Percentiles rank a stretch among this genome's conserved stretches.
Conservation (phyloP, 2,329 filamentous ascomycete genomes). For the Conoideocrella luteorostrata region DNA sequence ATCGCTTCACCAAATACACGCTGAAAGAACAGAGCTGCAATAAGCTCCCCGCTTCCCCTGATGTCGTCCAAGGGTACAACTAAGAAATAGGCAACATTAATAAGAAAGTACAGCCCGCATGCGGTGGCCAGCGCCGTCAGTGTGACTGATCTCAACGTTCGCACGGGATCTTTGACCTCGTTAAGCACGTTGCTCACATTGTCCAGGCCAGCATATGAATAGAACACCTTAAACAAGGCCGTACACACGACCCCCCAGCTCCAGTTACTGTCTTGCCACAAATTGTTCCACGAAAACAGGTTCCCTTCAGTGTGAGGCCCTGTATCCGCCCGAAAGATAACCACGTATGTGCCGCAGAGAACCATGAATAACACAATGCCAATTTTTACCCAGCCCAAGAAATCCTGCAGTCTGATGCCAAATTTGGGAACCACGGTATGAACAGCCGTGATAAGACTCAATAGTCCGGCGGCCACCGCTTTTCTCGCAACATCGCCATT, state of each 20-base stretch:
- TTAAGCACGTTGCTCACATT: constrained; percentile 54
- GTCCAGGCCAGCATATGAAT: constrained; percentile 60
- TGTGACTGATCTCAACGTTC: constrained; percentile 5
- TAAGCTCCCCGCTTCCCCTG: constrained; percentile 57
- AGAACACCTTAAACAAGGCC: constrained; percentile 61
- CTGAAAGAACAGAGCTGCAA: constrained; percentile 63
- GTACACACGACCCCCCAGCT: constrained; percentile 63
- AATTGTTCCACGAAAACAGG: constrained; percentile 30
- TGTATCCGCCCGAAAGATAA: constrained; percentile 34
- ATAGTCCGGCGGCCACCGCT: constrained; percentile 46
- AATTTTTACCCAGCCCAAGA: constrained; percentile 58
- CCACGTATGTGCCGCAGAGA: constrained; percentile 52
- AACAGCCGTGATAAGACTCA: constrained; percentile 50
- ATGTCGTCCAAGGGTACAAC: constrained; percentile 64
- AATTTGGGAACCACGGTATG: constrained; percentile 52
- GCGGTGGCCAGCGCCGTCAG: constrained; percentile 53
- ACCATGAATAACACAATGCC: constrained; percentile 55
- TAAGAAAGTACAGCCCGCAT: constrained; percentile 36
- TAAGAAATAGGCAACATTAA: constrained; percentile 5
- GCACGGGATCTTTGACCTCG: constrained; percentile 7
- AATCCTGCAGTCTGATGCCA: constrained; percentile 54
- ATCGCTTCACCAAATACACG: constrained; percentile 53
- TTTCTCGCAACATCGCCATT: constrained; percentile 47
- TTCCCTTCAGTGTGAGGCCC: constrained; percentile 1
- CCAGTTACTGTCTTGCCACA: constrained; percentile 63